Evolutionary conservation across 2,329 filamentous ascomycete species (phyloP).

Genomic region (Magnaporthiopsis rhizophila): DNA sequence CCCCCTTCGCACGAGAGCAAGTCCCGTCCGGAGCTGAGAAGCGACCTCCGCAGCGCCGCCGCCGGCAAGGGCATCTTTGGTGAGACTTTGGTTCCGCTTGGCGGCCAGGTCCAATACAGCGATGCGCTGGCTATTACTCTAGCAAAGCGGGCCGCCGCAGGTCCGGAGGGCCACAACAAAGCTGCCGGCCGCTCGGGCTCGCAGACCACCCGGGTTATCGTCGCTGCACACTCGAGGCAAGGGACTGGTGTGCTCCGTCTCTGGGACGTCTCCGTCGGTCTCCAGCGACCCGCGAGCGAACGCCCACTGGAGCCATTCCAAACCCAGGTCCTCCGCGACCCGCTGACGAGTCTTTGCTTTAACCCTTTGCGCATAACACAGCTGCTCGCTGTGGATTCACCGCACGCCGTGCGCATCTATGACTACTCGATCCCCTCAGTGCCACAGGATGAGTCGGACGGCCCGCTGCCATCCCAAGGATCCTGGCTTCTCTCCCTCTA

Average conservation of each 20-base stretch:
- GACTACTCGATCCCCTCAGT: slow-evolving; percentile 49
- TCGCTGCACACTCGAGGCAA: slow-evolving; percentile 52
- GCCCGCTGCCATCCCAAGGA: slow-evolving; percentile 48
- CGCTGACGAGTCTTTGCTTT: slow-evolving; percentile 49
- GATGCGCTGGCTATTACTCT: slow-evolving; percentile 47
- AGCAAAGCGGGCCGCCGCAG: slow-evolving; percentile 10
- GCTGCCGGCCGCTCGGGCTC: slow-evolving; percentile 19
- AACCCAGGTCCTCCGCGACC: slow-evolving; percentile 47
- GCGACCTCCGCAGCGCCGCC: slow-evolving; percentile 41
- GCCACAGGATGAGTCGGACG: slow-evolving; percentile 40
- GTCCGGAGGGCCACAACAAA: slow-evolving; percentile 21
- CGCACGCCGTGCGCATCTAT: slow-evolving; percentile 52
- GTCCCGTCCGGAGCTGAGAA: slow-evolving; percentile 42
- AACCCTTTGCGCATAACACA: slow-evolving; percentile 52
- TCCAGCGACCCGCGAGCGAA: slow-evolving; percentile 25
- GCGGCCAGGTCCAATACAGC: slow-evolving; percentile 43
- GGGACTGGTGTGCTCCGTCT: slow-evolving; percentile 50
- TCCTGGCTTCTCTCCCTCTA: slow-evolving; percentile 59
- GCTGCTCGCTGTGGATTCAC: slow-evolving; percentile 46
- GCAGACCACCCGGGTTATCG: slow-evolving; percentile 35
- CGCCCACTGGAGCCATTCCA: slow-evolving; percentile 45
- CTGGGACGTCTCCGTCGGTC: slow-evolving; percentile 48
- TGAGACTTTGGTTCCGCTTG: slow-evolving; percentile 46
- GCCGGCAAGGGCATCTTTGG: slow-evolving; percentile 57
- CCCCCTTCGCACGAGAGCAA: slow-evolving; percentile 55